Base-by-base conservation (phyloP, 2,329 filamentous ascomycete genomes). In the Trichoderma cornu-damae region DNA sequence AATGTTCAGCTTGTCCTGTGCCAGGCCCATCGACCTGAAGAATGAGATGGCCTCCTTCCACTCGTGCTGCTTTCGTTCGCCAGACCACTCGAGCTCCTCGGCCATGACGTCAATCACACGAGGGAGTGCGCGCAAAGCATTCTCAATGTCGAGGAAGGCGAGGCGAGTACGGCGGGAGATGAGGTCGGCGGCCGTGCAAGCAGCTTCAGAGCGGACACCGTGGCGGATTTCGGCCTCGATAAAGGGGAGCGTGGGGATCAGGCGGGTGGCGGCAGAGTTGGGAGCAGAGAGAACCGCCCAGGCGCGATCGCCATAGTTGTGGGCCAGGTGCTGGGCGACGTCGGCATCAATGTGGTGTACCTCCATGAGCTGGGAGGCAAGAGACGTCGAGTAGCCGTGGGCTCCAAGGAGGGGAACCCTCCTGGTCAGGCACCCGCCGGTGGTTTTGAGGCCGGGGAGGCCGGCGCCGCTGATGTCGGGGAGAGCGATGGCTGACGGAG, bases 341-440 rank as follows among this genome's bases (percentile, higher is more conserved):
- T 75, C 72, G 12, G 64, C 59, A 37, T 73, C 71, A 43, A 75
- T 58, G 40, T 67, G 62, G 63, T 70, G 64, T 2, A 61, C 82
- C 48, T 73, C 67, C 61, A 63, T 65, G 16, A 75, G 63, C 51
- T 74, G 69, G 3, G 66, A 62, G 16, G 70, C 64, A 40, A 75
- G 63, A 8, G 63, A 60, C 6, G 66, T 65, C 2, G 72, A 75
- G 63, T 68, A 93, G 59, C 89, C 89, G 72, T 94, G 89, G 6
- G 89, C 87, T 64, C 89, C 89, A 55, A 90, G 76, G 40, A 94
- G 80, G 51, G 85, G 82, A 49, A 91, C 82, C 60, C 82, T 78
- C 69, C 90, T 87, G 5, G 89, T 93, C 67, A 88, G 83, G 75
- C 89, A 93, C 20, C 75, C 76, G 30, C 89, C 89, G 66, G 88